phyloP scores from a whole-genome alignment of 495 filamentous ascomycete species.

The Pseudotulostoma volvatum region DNA sequence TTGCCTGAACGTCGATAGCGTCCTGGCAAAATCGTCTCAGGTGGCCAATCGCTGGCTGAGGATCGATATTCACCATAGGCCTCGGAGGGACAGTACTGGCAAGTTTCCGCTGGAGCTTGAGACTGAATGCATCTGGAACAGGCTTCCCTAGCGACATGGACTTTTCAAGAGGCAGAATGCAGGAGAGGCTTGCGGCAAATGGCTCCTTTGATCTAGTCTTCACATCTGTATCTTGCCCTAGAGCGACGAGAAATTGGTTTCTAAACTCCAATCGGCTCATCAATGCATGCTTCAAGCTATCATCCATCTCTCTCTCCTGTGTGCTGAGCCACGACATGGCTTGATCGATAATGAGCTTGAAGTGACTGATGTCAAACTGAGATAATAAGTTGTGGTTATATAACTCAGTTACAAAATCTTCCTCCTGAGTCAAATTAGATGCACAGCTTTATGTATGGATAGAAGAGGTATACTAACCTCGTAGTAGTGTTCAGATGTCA shows the following conservation, averaged over 20 bases:
- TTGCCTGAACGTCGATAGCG: slow-evolving; percentile 47
- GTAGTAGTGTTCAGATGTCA: slow-evolving; percentile 67
- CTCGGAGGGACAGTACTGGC: slow-evolving; percentile 87
- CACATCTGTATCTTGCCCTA: slow-evolving; percentile 29
- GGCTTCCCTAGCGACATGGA: slow-evolving; percentile 45
- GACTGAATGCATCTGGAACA: slow-evolving; percentile 66
- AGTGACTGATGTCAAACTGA: slow-evolving; percentile 36
- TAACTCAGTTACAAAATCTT: slow-evolving; percentile 85
- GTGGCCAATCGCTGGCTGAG: slow-evolving; percentile 52
- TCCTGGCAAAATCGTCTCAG: slow-evolving; percentile 58
- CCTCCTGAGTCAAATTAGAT: slow-evolving; percentile 44
- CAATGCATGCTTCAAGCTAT: slow-evolving; percentile 42
- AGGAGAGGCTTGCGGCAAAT: slow-evolving; percentile 28
- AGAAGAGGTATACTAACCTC: slow-evolving; percentile 40
- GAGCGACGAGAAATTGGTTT: slow-evolving; percentile 38
- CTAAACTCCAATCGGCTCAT: slow-evolving; percentile 46
- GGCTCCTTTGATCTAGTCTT: slow-evolving; percentile 20
- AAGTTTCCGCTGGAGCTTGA: slow-evolving; percentile 73
- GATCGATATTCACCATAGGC: slow-evolving; percentile 63
- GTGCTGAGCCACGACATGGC: slow-evolving; percentile 39
- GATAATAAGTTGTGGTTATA: slow-evolving; percentile 67
- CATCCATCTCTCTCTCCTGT: slow-evolving; percentile 26
- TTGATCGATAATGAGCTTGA: slow-evolving; percentile 42
- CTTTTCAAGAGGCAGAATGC: slow-evolving; percentile 34
- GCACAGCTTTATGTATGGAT: slow-evolving; percentile 1